These are phyloP conservation scores for Salix purpurea DNA, from an alignment of 345 rosid species.

Conservation along the genomic window DNA sequence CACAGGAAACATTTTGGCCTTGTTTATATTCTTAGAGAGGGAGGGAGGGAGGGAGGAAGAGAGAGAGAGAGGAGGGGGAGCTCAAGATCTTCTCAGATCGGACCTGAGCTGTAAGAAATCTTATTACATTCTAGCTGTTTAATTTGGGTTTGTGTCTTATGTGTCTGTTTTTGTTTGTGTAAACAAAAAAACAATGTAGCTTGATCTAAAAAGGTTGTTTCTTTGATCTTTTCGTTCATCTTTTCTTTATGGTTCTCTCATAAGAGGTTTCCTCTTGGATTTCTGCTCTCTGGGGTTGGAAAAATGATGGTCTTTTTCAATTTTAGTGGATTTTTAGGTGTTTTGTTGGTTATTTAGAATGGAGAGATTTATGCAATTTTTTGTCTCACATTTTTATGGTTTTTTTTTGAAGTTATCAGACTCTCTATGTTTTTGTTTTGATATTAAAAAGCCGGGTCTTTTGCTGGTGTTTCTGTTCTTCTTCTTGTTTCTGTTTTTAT, in stretches of 20 bases:
- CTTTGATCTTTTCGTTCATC: constrained; percentile 3
- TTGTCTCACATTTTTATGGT: neutral
- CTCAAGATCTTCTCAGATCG: constrained; percentile 53
- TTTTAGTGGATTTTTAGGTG: neutral
- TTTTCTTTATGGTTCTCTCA: neutral
- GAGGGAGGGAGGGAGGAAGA: constrained; percentile 21
- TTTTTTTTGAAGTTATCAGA: neutral
- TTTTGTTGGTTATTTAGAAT: neutral
- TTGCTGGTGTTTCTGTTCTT: neutral
- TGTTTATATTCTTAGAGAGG: constrained; percentile 21
- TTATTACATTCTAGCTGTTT: constrained; percentile 14
- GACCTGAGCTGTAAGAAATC: constrained; percentile 32
- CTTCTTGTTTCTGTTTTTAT: neutral
- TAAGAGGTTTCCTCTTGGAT: neutral
- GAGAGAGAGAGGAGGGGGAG: constrained; percentile 14
- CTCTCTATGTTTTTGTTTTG: neutral
- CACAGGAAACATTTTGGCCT: neutral
- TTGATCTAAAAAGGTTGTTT: constrained; percentile 24
- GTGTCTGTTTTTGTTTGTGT: neutral
- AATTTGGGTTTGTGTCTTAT: neutral
- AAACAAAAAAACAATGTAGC: constrained; percentile 11
- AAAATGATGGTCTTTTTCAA: neutral
- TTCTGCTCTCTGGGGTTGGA: neutral
- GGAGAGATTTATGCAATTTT: neutral
- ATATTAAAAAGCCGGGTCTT: neutral